Base-by-base conservation (phyloP, 179 eudicot genomes). In the Amaranthus tricolor region DNA sequence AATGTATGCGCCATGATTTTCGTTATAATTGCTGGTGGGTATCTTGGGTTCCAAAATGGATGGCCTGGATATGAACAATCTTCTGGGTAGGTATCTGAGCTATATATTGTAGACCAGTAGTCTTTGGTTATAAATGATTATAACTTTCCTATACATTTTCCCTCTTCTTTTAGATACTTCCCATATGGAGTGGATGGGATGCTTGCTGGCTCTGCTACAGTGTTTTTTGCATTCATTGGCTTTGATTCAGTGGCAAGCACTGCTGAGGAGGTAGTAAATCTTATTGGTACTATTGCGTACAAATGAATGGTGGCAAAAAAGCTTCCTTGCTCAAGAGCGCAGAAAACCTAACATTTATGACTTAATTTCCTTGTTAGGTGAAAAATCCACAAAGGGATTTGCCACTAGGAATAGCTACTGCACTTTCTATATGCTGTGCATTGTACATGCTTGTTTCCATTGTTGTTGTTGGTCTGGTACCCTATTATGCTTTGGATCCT, bases 201-300 rank as follows among this genome's bases (percentile, higher is more conserved):
- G 97, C 94, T 94, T 82, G 88, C 98, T 82, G 98, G 98, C 70
- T 91, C 98, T 74, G 96, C 96, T 63, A 94, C 96, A 5, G 98
- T 94, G 77, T 94, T 94, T 85, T 92, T 94, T 83, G 89, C 98
- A 60, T 94, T 83, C 78, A 94, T 92, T 57, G 98, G 98, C 60
- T 94, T 94, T 79, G 97, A 94, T 85, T 87, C 97, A 50, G 97
- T 94, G 72, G 97, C 98, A 71, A 92, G 97, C 85, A 90, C 97
- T 57, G 98, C 98, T 10, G 98, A 94, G 83, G 98, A 94, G 96
- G 98, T 90, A 82, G 20, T 44, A 58, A 45, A 14, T 10, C 51
- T 40, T 51, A 45, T 53, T 50, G n/a, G 14, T 61, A 44, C 11
- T 62, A 10, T 62, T 48, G 31, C 24, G 16, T 63, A 43, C 43